These are phyloP conservation scores for Graphiopsis chlorocephala DNA, from an alignment of 2,329 filamentous ascomycete species.

Conservation along the genomic window DNA sequence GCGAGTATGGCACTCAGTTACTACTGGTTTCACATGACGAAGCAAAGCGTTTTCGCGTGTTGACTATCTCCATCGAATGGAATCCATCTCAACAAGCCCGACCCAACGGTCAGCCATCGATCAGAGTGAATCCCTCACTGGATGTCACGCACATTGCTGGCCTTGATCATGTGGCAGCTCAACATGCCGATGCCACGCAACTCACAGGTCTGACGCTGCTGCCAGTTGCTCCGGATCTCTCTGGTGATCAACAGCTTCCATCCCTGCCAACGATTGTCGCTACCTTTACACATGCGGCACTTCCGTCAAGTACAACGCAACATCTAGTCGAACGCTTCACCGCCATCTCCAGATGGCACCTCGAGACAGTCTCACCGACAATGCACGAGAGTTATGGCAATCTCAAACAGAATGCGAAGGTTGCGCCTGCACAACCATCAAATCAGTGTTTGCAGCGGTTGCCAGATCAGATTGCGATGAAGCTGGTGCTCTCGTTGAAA, in stretches of 20 bases:
- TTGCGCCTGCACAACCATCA: conserved; percentile 20
- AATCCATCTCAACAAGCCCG: conserved; percentile 46
- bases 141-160: conserved; percentile 29
- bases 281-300: conserved; percentile 60
- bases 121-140: conserved; percentile 22
- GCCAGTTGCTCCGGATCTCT: conserved; percentile 55
- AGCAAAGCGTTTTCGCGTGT: conserved; percentile 69
- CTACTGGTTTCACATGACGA: conserved; percentile 66
- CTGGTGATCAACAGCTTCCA: conserved; percentile 42
- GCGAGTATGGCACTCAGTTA: conserved; percentile 55
- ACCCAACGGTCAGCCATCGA: conserved; percentile 9
- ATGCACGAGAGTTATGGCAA: conserved; percentile 39
- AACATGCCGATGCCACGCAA: conserved; percentile 26
- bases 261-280: conserved; percentile 59
- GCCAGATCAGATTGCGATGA: conserved; percentile 66
- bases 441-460: conserved; percentile 58
- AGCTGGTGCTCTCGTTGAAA: conserved; percentile 67
- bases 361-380: conserved; percentile 50
- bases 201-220: conserved; percentile 29
- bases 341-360: conserved; percentile 78
- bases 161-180: conserved; percentile 27
- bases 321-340: conserved; percentile 63
- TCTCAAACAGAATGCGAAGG: conserved; percentile 27
- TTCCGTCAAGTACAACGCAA: conserved; percentile 45
- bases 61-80: conserved; percentile 74